Evolutionary conservation across 306 rosid species (phyloP), one percentile per base, ranked within the genome.

Genomic region (Clitoria ternatea): DNA sequence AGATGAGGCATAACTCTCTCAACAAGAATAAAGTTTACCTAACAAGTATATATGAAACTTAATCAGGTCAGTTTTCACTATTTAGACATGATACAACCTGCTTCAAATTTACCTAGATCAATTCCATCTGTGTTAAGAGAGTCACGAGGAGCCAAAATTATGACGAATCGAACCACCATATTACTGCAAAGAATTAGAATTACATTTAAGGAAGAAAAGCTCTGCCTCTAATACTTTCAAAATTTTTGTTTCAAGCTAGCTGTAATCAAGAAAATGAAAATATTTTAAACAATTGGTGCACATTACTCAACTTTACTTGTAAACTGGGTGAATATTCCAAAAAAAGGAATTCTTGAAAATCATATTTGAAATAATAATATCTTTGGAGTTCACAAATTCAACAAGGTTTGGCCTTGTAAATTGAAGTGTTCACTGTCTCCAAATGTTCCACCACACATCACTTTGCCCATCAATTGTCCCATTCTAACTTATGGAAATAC

Each of bases 51-150:
- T n/a, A n/a, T n/a, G 18, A 71, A 43, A 71, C 73, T 24, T 26
- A 24, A 70, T 3, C 20, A 61, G 30, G 13, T 83, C 13, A 6
- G 24, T 17, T 12, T n/a, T 37, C 50, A 14, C 5, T 66, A 29
- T 66, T 50, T 29, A 61, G 27, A 49, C 5, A 50, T 29, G 36
- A 59, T 15, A 37, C 39, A 66, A 36, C 50, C 39, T 60, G 45
- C 17, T 39, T 17, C 49, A 56, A 61, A 72, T 2, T 66, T 79
- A 86, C 99, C 99, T 65, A 97, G 99, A 82, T 94, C 99, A 45
- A 94, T 36, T 82, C 99, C 99, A 73, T 94, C 99, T 6, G 99
- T 94, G 79, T 94, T 91, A 57, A 97, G 99, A 74, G 97, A 94
- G 85, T 94, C 97, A 42, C 15, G 81, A 24, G 96, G 99, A 66